Percentiles rank a stretch among this genome's conserved stretches.
Evolutionary conservation across 805 yeast genomes (phyloP).

Genomic region (Teunomyces barrocoloradensis): DNA sequence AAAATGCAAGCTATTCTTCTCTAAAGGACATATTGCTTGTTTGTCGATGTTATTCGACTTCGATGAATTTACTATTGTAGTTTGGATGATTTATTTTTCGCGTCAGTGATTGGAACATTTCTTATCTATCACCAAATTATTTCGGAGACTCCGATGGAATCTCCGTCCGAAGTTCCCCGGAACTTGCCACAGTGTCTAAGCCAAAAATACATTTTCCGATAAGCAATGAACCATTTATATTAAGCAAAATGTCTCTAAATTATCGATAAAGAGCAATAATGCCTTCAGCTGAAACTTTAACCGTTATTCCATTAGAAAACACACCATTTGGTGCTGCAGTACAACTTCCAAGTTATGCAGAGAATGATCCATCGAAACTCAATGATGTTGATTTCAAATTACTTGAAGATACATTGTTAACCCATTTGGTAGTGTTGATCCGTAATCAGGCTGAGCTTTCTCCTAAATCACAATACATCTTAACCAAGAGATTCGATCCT

Average conservation of each 20-base stretch:
- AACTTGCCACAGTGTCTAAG: neutral
- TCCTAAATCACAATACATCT: conserved; percentile 72
- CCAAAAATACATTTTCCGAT: neutral
- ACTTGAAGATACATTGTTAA: conserved; percentile 63
- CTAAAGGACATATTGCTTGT: no score
- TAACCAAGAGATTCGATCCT: conserved; percentile 80
- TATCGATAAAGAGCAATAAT: conserved; percentile 1
- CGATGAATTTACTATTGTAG: neutral
- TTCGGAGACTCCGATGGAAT: conserved; percentile 6
- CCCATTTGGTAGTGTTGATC: conserved; percentile 68
- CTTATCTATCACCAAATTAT: neutral
- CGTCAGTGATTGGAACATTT: neutral
- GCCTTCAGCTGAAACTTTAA: conserved; percentile 8
- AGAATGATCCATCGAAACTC: conserved; percentile 68
- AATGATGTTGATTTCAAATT: conserved; percentile 61
- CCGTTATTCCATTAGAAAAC: conserved; percentile 45
- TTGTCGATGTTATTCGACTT: no score
- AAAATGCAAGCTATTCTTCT: neutral
- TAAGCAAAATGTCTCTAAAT: neutral
- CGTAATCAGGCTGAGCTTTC: conserved; percentile 66
- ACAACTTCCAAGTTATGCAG: conserved; percentile 59
- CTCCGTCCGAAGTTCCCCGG: conserved; percentile 1
- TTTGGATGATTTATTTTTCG: neutral
- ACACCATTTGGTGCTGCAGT: conserved; percentile 70
- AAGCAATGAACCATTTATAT: neutral